Evolutionary conservation across 2,329 filamentous ascomycete species (phyloP), one percentile per base, ranked within the genome.

Genomic region (Xenosphaeropsis pyriputrescens): DNA sequence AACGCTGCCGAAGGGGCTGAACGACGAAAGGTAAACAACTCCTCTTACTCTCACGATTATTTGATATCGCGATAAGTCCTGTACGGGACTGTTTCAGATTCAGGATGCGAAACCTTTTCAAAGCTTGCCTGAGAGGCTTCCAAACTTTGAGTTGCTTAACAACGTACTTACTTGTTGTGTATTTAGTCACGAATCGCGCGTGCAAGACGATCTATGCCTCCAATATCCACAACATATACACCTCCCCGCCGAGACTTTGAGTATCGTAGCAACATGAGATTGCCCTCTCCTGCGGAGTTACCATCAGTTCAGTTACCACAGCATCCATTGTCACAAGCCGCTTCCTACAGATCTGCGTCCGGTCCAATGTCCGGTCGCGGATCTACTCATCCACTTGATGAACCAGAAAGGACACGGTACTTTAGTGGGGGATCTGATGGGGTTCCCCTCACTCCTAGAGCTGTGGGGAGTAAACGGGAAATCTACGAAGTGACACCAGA

Each of bases 21-120:
- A 32, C 47, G 41, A 38, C 46, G 43, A 45, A 46, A 43, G 41
- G 50, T 54, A 45, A 46, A 46, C 29, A 22, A 31, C 22, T 26
- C 22, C 22, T 9, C 8, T 26, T 9, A 26, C 22, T 26, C 12
- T 26, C 8, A 6, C 8, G 22, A 11, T 26, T 26, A 9, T 11
- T 26, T 26, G 22, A 26, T 26, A 26, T 26, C 22, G 12, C 12
- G 12, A 26, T 26, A 3, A 9, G 12, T 26, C 4, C 12, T 26
- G 22, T 26, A 26, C 12, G 7, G 8, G 3, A 26, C 8, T 26
- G 5, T 26, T 3, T 9, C 12, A 11, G 22, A 11, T 26, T 26
- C 8, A 9, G 22, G 22, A 9, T 5, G 12, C 22, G 12, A 6
- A 3, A 26, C 12, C 12, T 26, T 26, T 26, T 26, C 12, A 26